Evolutionary conservation across 2,329 filamentous ascomycete genomes (phyloP).

Genomic region (Diaporthe sp.): DNA sequence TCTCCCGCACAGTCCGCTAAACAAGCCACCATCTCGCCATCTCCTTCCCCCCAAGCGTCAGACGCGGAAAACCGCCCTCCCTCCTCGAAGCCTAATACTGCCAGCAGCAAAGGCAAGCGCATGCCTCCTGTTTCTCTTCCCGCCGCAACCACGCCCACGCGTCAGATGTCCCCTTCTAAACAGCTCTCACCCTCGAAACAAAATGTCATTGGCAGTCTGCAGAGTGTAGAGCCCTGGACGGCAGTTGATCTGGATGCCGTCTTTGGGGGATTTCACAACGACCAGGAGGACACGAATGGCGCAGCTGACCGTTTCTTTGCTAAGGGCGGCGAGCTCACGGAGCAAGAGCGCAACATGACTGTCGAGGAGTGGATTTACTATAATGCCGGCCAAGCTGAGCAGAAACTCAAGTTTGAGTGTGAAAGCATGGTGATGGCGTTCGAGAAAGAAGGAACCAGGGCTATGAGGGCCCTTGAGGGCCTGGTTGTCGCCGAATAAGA

Average conservation of each 20-base stretch:
- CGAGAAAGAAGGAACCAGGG: conserved; percentile 84
- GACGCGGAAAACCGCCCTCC: conserved; percentile 86
- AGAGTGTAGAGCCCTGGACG: conserved; percentile 76
- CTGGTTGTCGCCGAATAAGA: conserved; percentile 64
- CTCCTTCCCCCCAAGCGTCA: conserved; percentile 80
- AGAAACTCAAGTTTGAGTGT: conserved; percentile 83
- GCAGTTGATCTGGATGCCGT: conserved; percentile 82
- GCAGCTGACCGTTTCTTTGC: conserved; percentile 63
- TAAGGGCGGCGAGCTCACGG: conserved; percentile 74
- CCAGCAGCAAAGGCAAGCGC: conserved; percentile 60
- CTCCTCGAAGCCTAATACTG: conserved; percentile 71
- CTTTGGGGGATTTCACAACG: conserved; percentile 63
- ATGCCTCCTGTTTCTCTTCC: conserved; percentile 58
- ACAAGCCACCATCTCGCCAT: conserved; percentile 71
- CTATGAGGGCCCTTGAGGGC: conserved; percentile 83
- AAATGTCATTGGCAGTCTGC: conserved; percentile 68
- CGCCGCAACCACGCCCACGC: conserved; percentile 62
- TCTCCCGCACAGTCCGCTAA: conserved; percentile 64
- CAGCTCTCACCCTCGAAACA: conserved; percentile 38
- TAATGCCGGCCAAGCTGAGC: conserved; percentile 85
- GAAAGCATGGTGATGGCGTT: conserved; percentile 87
- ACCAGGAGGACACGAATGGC: conserved; percentile 65
- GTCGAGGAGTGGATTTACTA: conserved; percentile 93
- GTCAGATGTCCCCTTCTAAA: conserved; percentile 72
- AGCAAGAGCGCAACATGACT: conserved; percentile 88